Conservation (phyloP, 202 grass and related monocot genomes). For the Miscanthus sacchariflorus region DNA sequence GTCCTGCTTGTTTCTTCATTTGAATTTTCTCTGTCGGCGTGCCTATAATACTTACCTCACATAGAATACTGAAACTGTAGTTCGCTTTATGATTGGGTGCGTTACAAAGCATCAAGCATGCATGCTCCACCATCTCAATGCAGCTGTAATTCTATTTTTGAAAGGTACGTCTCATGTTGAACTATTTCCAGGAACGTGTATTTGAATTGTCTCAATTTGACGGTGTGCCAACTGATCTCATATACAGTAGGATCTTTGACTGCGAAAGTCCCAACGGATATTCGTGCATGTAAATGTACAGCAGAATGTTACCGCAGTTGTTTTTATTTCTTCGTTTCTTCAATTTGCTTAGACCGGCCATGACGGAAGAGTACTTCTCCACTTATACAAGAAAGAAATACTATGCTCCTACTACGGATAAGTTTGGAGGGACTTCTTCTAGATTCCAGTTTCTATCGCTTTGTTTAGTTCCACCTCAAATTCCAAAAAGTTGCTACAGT, state of each 20-base stretch:
- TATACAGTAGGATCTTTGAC: neutral
- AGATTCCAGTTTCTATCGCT: no score
- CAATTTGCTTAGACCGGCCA: no score
- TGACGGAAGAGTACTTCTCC: no score
- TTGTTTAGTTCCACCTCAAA: no score
- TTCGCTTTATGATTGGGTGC: neutral
- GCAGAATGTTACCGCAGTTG: no score
- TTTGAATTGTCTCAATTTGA: neutral
- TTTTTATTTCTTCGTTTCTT: no score
- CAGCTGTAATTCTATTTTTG: neutral
- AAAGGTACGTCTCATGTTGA: neutral
- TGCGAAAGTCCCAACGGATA: neutral
- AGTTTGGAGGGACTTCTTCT: no score
- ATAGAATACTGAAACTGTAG: neutral
- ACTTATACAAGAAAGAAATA: no score
- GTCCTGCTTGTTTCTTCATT: neutral
- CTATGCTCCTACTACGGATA: no score
- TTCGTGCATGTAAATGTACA: neutral
- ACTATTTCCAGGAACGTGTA: neutral
- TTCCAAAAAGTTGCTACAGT: no score
- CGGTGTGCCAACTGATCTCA: neutral
- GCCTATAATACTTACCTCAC: neutral
- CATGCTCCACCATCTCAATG: neutral
- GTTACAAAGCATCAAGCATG: no score
- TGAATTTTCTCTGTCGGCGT: neutral